A percentile compares a stretch with the other conserved stretches of the same genome.
Conservation (phyloP, 2,329 filamentous ascomycete species). For the Neopestalotiopsis rosae region DNA sequence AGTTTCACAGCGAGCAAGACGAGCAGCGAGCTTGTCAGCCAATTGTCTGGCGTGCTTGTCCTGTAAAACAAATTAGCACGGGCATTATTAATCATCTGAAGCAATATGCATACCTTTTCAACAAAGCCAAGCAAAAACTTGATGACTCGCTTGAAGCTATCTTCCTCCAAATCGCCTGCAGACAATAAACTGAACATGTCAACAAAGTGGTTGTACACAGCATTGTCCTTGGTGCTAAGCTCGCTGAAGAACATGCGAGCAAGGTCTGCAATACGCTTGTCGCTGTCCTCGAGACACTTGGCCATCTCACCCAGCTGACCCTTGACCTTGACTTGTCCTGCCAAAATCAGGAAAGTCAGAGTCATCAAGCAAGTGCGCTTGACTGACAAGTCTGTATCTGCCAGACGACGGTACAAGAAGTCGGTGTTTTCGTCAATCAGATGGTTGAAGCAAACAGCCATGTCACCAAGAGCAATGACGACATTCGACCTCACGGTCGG, state of each 20-base stretch:
- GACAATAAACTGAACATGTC: conserved; percentile 97
- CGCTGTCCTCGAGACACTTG: conserved; percentile 96
- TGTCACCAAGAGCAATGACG: conserved; percentile 95
- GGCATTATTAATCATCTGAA: conserved; percentile 7
- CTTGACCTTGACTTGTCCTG: conserved; percentile 99
- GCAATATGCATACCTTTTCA: conserved; percentile 75
- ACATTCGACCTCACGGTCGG: conserved; percentile 94
- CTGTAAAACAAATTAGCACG: conserved; percentile 49
- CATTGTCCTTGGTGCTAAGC: conserved; percentile 96
- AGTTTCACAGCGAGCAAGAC: conserved; percentile 83
- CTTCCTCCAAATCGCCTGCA: conserved; percentile 84
- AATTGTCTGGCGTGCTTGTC: conserved; percentile 97
- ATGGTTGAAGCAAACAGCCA: conserved; percentile 99
- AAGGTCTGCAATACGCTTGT: conserved; percentile 91
- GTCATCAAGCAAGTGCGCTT: conserved; percentile 99
- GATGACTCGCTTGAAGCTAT: conserved; percentile 83
- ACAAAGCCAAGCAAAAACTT: conserved; percentile 95
- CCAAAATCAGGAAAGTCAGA: conserved; percentile 93
- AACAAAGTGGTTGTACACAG: conserved; percentile 98
- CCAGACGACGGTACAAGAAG: conserved; percentile 92
- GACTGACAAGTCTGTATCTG: conserved; percentile 85
- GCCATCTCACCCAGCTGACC: conserved; percentile 98
- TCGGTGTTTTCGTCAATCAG: conserved; percentile 99
- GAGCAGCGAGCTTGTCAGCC: conserved; percentile 87
- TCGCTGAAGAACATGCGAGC: conserved; percentile 99